These are phyloP conservation scores for Sugiyamaella chiloensis DNA, from an alignment of 805 yeast genomes.

Conservation along the genomic window DNA sequence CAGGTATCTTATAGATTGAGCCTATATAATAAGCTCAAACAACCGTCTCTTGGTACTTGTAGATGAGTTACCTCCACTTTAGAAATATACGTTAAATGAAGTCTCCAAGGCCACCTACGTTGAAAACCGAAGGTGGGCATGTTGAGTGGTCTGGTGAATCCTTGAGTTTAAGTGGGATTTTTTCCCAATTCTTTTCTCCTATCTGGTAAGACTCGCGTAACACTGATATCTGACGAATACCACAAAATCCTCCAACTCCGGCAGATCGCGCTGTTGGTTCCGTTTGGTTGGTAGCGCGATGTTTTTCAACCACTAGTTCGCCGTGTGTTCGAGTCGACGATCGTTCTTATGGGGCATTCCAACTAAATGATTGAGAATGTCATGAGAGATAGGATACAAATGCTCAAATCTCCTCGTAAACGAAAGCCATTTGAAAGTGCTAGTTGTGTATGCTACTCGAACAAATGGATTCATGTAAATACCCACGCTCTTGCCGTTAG, in stretches of 20 bases:
- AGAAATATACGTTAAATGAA: too few relatives aligned
- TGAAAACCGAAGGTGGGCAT: too few relatives aligned
- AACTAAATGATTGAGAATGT: slow-evolving; percentile 8
- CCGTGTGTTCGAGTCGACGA: slow-evolving; percentile 7
- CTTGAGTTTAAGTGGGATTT: too few relatives aligned
- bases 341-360: slow-evolving; percentile 15
- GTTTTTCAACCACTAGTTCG: not conserved
- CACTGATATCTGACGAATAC: slow-evolving; percentile 6
- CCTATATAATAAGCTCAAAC: too few relatives aligned
- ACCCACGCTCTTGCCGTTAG: slow-evolving; percentile 6
- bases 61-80: too few relatives aligned
- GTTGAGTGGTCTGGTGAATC: too few relatives aligned
- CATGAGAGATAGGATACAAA: slow-evolving; percentile 14
- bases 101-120: too few relatives aligned
- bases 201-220: not conserved
- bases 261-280: not conserved
- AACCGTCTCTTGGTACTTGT: too few relatives aligned
- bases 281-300: not conserved
- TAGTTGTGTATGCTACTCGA: slow-evolving; percentile 17
- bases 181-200: slow-evolving; percentile 10
- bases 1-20: too few relatives aligned
- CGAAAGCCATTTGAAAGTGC: slow-evolving; percentile 12
- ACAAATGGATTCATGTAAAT: slow-evolving; percentile 19
- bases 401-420: slow-evolving; percentile 17
- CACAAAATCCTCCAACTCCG: slow-evolving; percentile 8